Evolutionary conservation across 768 basidiomycete genomes (phyloP).

Genomic region (Mycena polygramma): DNA sequence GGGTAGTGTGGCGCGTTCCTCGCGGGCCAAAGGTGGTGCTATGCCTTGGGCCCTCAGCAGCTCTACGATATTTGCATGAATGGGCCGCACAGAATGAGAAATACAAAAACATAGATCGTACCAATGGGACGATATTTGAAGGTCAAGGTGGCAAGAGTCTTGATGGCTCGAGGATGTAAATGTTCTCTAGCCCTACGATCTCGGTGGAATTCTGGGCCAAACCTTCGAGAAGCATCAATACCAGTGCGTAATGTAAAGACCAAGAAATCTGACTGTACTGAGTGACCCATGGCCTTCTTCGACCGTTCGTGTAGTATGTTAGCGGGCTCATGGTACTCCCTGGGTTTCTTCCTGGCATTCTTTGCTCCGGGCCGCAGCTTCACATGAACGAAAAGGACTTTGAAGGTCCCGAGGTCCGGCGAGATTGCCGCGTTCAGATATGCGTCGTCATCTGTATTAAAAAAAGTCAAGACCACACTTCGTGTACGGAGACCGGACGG

Average conservation of each 20-base stretch:
- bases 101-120: neutral
- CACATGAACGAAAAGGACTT: neutral
- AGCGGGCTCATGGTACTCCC: neutral
- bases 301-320: conserved; percentile 26
- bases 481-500: neutral
- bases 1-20: neutral
- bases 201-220: conserved; percentile 14
- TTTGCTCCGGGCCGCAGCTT: no score
- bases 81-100: neutral
- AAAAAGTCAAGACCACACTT: neutral
- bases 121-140: conserved; percentile 34
- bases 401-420: conserved; percentile 27
- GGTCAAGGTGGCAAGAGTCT: conserved; percentile 2
- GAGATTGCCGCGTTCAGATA: conserved; percentile 25
- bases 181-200: no score
- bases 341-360: no score
- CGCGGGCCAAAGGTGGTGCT: neutral
- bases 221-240: neutral
- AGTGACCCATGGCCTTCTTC: conserved; percentile 34
- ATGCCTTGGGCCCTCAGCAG: conserved; percentile 25
- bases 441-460: conserved; percentile 21
- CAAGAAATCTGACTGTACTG: conserved; percentile 23
- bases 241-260: neutral
- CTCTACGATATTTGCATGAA: neutral
- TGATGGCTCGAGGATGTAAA: neutral